phyloP scores from a whole-genome alignment of 2,329 filamentous ascomycete genomes.

The Cladosporium colombiae region DNA sequence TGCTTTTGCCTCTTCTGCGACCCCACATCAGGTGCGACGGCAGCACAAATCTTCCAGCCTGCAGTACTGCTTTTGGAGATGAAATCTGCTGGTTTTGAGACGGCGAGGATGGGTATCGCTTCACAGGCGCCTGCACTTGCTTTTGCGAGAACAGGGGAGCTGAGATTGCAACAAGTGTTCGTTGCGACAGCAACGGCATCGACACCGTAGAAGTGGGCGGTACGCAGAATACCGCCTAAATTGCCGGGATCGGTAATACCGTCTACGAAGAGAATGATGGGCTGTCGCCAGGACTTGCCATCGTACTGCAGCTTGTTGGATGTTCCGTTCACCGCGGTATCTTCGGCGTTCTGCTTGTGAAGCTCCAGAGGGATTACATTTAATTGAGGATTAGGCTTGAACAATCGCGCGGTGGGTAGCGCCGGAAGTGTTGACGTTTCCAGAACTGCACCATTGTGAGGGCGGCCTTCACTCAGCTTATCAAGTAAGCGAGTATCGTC shows the following conservation, averaged over 20 bases:
- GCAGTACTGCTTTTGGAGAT: slow-evolving; percentile 65
- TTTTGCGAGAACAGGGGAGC: slow-evolving; percentile 77
- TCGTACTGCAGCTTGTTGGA: slow-evolving; percentile 53
- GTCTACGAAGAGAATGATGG: slow-evolving; percentile 73
- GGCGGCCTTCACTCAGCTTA: slow-evolving; percentile 77
- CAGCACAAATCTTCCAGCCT: slow-evolving; percentile 84
- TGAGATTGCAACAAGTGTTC: slow-evolving; percentile 70
- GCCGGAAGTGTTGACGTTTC: slow-evolving; percentile 83
- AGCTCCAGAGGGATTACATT: slow-evolving; percentile 61
- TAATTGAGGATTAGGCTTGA: slow-evolving; percentile 32
- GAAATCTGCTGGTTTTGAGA: slow-evolving; percentile 69
- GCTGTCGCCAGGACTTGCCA: slow-evolving; percentile 55
- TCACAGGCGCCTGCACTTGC: slow-evolving; percentile 87
- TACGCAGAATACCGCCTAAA: slow-evolving; percentile 83
- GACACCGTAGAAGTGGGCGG: slow-evolving; percentile 86
- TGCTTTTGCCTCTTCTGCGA: background rate
- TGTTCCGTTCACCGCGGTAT: slow-evolving; percentile 70
- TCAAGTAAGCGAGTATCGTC: slow-evolving; percentile 60
- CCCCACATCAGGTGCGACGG: slow-evolving; percentile 51
- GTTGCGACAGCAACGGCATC: slow-evolving; percentile 78
- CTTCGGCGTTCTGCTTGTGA: slow-evolving; percentile 68
- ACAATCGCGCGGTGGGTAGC: slow-evolving; percentile 36
- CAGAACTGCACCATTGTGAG: slow-evolving; percentile 87
- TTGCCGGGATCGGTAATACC: slow-evolving; percentile 81
- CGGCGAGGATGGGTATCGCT: slow-evolving; percentile 70